Percentiles rank a stretch among this genome's conserved stretches.
phyloP scores from a whole-genome alignment of 108 stramenopile genomes.

The Schizochytrium sp. region DNA sequence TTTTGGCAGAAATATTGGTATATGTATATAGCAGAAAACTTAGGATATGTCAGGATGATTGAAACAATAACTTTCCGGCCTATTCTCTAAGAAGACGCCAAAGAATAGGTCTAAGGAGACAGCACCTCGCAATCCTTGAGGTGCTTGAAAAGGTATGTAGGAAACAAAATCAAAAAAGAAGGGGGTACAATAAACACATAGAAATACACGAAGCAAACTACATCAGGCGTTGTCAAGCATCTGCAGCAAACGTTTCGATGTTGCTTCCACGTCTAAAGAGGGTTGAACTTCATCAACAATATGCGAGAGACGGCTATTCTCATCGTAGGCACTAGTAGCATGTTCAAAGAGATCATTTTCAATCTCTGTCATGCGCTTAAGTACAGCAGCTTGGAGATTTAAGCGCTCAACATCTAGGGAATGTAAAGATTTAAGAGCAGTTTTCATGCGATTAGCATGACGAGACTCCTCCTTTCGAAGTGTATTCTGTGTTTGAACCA shows the following conservation, averaged over 20 bases:
- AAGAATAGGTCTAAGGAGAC: no score
- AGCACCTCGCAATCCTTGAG: no score
- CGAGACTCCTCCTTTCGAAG: constrained; percentile 32
- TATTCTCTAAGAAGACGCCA: no score
- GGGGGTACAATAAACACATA: no score
- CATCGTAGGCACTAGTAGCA: not conserved
- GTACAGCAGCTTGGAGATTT: not conserved
- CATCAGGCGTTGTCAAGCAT: not conserved
- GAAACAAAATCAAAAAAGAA: no score
- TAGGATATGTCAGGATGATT: no score
- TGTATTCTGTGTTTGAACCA: not conserved
- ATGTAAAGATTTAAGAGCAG: constrained; percentile 3
- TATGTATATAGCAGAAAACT: no score
- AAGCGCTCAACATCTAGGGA: constrained; percentile 44
- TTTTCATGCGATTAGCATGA: constrained; percentile 44
- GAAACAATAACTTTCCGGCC: no score
- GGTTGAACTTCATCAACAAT: constrained; percentile 20
- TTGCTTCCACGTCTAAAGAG: constrained; percentile 46
- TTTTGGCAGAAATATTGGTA: no score
- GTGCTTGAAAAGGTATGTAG: no score
- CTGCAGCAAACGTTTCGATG: constrained; percentile 22
- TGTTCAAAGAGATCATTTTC: not conserved
- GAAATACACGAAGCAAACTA: no score
- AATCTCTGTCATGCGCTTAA: constrained; percentile 32
- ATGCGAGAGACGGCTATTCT: not conserved